Evolutionary conservation across 441 rosid genomes (phyloP), one percentile per base, ranked within the genome.

Genomic region (Adansonia gregorii): DNA sequence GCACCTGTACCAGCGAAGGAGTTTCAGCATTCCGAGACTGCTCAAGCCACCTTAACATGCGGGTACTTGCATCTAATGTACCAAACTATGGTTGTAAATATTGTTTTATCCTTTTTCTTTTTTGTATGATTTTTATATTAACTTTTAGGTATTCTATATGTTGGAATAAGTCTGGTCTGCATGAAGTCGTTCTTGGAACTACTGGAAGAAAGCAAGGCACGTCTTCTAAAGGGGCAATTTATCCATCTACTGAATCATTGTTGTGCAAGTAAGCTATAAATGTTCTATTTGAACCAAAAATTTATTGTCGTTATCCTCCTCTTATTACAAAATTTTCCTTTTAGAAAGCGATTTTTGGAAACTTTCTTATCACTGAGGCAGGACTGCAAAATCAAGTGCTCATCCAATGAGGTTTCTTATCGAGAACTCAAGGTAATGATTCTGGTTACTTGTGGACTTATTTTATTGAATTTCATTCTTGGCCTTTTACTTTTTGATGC

Each of bases 141-240:
- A 66, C 81, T 78, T 55, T 19, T 79, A 95, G 98, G 83, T 95
- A 91, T 82, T 94, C 97, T 51, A 79, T 94, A 75, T 90, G 91
- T 83, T 95, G 99, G 98, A 92, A 92, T 79, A 91, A 83, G 73
- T 87, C 85, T 76, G 94, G 95, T 71, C 86, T 94, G 85, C 97
- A 91, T 82, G 98, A 95, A 86, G 99, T 91, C 24, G 74, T 92
- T 83, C 97, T 92, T 75, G 99, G 99, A 77, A 95, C 98, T 59
- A 91, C 91, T 0, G 98, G 99, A 64, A 89, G 97, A 83, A 94
- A 94, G 85, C 98, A 92, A 83, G 99, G 99, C 19, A 89, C 98
- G 58, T 94, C 98, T 72, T 85, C 94, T 43, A 95, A 89, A 89
- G 93, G 95, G 76, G 92, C 95, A 55, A 82, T 87, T 74, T 89